A percentile compares a stretch with the other conserved stretches of the same genome.
These are phyloP conservation scores for Telopea speciosissima DNA, from an alignment of 177 flowering plant genomes.

Conservation along the genomic window DNA sequence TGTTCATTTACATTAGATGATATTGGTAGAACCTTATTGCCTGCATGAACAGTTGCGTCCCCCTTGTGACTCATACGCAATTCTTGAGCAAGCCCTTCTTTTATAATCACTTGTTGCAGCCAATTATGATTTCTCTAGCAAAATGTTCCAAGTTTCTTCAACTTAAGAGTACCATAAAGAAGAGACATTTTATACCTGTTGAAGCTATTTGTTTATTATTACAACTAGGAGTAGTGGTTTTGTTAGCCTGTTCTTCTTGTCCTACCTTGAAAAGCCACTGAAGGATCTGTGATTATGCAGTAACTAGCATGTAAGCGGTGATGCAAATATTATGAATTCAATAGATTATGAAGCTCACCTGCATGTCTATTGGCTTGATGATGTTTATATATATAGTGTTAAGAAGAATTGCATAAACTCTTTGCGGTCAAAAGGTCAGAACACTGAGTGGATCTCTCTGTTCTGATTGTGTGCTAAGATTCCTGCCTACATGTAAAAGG, in stretches of 20 bases:
- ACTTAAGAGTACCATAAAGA: conserved; percentile 26
- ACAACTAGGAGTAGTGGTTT: conserved; percentile 1
- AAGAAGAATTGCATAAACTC: neutral
- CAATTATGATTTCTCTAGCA: conserved; percentile 7
- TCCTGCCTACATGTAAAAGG: conserved; percentile 18
- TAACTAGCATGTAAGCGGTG: neutral
- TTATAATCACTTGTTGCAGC: conserved; percentile 29
- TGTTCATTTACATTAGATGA: conserved; percentile 15
- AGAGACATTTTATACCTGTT: conserved; percentile 15
- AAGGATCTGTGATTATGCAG: conserved; percentile 34
- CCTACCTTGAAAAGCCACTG: conserved; percentile 40
- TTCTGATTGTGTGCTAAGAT: conserved; percentile 28
- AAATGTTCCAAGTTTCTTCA: conserved; percentile 24
- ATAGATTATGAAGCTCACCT: conserved; percentile 11
- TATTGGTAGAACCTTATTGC: conserved; percentile 57
- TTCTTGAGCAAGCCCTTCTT: conserved; percentile 27
- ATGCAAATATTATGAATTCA: neutral
- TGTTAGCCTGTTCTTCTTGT: conserved; percentile 20
- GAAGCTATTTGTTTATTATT: conserved; percentile 17
- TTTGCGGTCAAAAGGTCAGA: conserved; percentile 24
- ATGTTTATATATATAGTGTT: conserved; percentile 1
- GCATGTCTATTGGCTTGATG: conserved; percentile 13
- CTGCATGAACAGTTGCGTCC: conserved; percentile 36
- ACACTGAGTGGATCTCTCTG: conserved; percentile 20
- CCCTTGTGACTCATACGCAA: conserved; percentile 23